These are phyloP conservation scores for Lyophyllum semitale DNA, from an alignment of 768 basidiomycete genomes.

Conservation along the genomic window DNA sequence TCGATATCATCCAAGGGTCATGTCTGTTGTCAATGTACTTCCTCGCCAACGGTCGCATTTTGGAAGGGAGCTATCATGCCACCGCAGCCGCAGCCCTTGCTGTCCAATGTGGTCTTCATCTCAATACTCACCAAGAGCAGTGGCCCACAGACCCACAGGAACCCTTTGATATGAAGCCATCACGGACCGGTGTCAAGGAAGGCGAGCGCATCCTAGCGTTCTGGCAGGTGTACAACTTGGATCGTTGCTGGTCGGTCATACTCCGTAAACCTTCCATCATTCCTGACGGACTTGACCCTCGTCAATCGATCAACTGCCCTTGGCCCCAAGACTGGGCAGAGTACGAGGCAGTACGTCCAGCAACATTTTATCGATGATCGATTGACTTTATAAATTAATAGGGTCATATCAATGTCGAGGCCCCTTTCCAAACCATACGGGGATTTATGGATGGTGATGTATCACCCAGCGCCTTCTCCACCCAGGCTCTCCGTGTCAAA, in stretches of 20 bases:
- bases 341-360: slow-evolving; percentile 63
- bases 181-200: slow-evolving; percentile 59
- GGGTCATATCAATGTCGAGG: slow-evolving; percentile 58
- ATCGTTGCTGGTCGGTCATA: slow-evolving; percentile 79
- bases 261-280: slow-evolving; percentile 69
- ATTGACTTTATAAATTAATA: slow-evolving; percentile 25
- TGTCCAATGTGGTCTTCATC: slow-evolving; percentile 72
- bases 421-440: slow-evolving; percentile 58
- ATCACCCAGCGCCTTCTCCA: slow-evolving; percentile 59
- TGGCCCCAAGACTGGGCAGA: slow-evolving; percentile 78
- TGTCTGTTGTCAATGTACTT: slow-evolving; percentile 78
- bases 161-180: slow-evolving; percentile 53
- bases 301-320: slow-evolving; percentile 65
- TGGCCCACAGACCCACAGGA: slow-evolving; percentile 34
- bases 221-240: slow-evolving; percentile 83
- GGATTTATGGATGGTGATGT: slow-evolving; percentile 64
- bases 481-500: slow-evolving; percentile 68
- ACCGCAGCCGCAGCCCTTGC: slow-evolving; percentile 74
- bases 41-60: slow-evolving; percentile 70
- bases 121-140: slow-evolving; percentile 34
- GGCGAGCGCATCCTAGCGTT: slow-evolving; percentile 76
- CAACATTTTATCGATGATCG: not conserved
- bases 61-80: slow-evolving; percentile 80
- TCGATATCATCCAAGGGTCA: slow-evolving; percentile 78
- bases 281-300: slow-evolving; percentile 60